phyloP scores from a whole-genome alignment of 2,329 filamentous ascomycete species.

The Talaromyces rugulosus region DNA sequence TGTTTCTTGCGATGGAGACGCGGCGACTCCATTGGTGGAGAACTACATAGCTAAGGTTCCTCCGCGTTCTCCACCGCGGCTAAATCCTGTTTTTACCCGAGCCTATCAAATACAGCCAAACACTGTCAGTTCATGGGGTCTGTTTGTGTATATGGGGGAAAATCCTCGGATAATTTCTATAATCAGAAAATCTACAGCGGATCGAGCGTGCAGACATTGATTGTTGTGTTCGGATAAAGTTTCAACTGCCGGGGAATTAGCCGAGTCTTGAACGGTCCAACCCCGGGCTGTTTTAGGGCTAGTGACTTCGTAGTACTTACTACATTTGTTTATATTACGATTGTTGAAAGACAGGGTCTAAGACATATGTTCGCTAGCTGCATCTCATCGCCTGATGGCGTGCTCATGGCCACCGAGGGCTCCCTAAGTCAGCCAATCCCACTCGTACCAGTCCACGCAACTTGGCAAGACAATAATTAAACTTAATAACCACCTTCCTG shows the following conservation, averaged over 20 bases:
- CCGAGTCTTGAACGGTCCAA: not conserved
- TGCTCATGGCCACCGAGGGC: not conserved
- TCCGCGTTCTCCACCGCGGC: slow-evolving; percentile 7
- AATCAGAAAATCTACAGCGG: too few relatives aligned
- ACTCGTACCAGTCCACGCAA: not conserved
- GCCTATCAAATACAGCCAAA: not conserved
- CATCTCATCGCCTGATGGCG: not conserved
- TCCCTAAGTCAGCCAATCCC: not conserved
- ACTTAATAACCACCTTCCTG: too few relatives aligned
- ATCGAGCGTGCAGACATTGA: not conserved
- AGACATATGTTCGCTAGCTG: not conserved
- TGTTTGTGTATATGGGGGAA: not conserved
- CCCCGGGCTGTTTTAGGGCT: not conserved
- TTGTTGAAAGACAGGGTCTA: not conserved
- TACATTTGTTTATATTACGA: not conserved
- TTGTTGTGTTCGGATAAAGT: not conserved
- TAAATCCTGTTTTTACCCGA: slow-evolving; percentile 1
- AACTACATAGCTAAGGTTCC: not conserved
- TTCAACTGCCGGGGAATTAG: not conserved
- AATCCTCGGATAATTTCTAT: not conserved
- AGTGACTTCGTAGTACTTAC: not conserved
- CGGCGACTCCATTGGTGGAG: not conserved
- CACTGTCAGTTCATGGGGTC: not conserved
- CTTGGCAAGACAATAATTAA: not conserved
- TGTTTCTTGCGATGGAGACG: not conserved